These are phyloP conservation scores for Davidsoniella neocaledoniae DNA, from an alignment of 2,329 filamentous ascomycete genomes.

Conservation along the genomic window DNA sequence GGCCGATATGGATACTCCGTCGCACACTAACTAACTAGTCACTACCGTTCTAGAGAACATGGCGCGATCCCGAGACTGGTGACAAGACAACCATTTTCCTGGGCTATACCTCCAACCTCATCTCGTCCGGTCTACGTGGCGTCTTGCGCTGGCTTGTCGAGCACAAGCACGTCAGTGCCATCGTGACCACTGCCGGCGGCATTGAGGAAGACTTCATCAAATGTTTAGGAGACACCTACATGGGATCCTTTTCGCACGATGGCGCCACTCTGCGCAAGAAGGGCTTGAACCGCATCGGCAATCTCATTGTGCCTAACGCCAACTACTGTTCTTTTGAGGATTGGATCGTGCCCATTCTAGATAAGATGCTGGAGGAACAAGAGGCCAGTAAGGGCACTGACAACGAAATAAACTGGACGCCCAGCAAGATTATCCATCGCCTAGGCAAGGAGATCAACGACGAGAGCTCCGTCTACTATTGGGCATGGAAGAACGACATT, in stretches of 20 bases:
- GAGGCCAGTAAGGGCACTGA: slow-evolving; percentile 57
- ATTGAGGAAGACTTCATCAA: slow-evolving; percentile 98
- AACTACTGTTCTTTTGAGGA: slow-evolving; percentile 96
- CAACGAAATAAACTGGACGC: slow-evolving; percentile 73
- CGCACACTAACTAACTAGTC: not conserved
- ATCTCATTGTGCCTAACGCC: slow-evolving; percentile 85
- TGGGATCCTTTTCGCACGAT: slow-evolving; percentile 64
- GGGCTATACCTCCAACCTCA: slow-evolving; percentile 93
- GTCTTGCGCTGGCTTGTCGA: slow-evolving; percentile 84
- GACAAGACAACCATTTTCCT: slow-evolving; percentile 85
- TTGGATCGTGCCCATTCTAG: slow-evolving; percentile 91
- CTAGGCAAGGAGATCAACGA: slow-evolving; percentile 90
- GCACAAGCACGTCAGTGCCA: slow-evolving; percentile 78
- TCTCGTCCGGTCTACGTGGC: slow-evolving; percentile 85
- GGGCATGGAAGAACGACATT: slow-evolving; percentile 93
- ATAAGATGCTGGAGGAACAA: slow-evolving; percentile 85
- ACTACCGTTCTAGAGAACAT: slow-evolving; percentile 39
- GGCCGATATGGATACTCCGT: too few species aligned
- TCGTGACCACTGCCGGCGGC: slow-evolving; percentile 90
- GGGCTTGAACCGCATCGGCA: slow-evolving; percentile 90
- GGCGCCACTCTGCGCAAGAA: slow-evolving; percentile 66
- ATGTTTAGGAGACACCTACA: slow-evolving; percentile 84
- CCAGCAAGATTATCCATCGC: slow-evolving; percentile 76
- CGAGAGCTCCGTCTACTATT: slow-evolving; percentile 84
- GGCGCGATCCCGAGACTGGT: slow-evolving; percentile 63